Conservation (phyloP, 768 basidiomycete species). For the Collybia nuda region DNA sequence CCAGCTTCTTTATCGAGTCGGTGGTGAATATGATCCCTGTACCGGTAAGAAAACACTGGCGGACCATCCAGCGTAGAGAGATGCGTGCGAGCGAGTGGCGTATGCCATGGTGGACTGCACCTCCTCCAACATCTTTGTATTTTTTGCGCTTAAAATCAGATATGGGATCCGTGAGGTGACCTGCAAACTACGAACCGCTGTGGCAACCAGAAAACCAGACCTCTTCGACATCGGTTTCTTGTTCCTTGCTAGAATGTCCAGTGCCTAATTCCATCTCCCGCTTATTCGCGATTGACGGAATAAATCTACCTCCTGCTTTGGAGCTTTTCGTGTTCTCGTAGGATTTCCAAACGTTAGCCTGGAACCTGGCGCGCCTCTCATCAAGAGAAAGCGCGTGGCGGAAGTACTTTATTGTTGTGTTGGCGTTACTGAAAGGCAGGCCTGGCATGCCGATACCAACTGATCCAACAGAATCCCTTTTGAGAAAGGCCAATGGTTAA, state of each 20-base stretch:
- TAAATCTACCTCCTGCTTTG: constrained; percentile 18
- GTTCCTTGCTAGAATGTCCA: neutral
- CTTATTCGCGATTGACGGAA: neutral
- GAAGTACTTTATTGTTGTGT: constrained; percentile 55
- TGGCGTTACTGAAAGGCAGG: constrained; percentile 58
- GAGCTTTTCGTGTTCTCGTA: constrained; percentile 18
- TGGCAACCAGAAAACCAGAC: constrained; percentile 69
- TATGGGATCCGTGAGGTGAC: too few species aligned
- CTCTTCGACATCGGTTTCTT: constrained; percentile 47
- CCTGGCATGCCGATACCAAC: constrained; percentile 53
- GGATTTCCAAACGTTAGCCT: constrained; percentile 49
- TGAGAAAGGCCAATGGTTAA: neutral
- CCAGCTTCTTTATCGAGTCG: constrained; percentile 39
- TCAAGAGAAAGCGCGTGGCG: constrained; percentile 71
- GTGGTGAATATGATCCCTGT: constrained; percentile 61
- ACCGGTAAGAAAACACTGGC: constrained; percentile 57
- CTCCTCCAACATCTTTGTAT: constrained; percentile 55
- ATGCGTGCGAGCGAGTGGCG: constrained; percentile 47
- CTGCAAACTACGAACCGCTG: constrained; percentile 30
- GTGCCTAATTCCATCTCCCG: neutral
- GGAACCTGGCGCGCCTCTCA: constrained; percentile 60
- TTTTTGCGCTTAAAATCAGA: too few species aligned
- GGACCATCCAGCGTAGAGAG: constrained; percentile 68
- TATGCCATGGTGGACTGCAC: constrained; percentile 44
- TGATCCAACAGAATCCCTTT: constrained; percentile 68